Conservation (phyloP, 345 rosid genomes). For the Salix dunnii region DNA sequence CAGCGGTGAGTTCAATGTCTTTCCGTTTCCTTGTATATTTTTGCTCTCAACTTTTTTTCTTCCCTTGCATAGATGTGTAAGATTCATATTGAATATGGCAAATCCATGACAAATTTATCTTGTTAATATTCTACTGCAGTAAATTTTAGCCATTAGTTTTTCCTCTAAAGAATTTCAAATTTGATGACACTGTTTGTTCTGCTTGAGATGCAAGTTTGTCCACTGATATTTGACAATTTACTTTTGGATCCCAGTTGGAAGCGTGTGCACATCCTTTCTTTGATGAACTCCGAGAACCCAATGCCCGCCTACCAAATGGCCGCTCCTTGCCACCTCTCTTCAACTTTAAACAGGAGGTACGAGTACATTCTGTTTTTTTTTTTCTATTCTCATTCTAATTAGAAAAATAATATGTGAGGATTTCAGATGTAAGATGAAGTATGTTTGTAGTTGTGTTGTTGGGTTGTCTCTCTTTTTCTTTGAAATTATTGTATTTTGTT, state of each 20-base stretch:
- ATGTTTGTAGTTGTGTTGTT: not conserved
- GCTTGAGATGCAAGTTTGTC: not conserved
- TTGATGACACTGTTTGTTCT: not conserved
- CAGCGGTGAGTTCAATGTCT: conserved; percentile 22
- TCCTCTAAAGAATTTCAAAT: not conserved
- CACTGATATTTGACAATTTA: not conserved
- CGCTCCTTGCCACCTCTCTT: conserved; percentile 30
- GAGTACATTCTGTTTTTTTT: not conserved
- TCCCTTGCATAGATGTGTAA: not conserved
- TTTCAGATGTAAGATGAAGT: not conserved
- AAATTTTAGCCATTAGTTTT: not conserved
- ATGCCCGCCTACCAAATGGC: conserved; percentile 31
- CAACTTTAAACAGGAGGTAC: conserved; percentile 57
- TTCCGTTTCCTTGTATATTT: not conserved
- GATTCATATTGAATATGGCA: not conserved
- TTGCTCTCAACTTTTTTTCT: not conserved
- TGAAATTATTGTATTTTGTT: not conserved
- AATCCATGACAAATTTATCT: not conserved
- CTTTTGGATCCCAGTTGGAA: conserved; percentile 24
- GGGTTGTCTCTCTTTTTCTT: not conserved
- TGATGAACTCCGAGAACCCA: conserved; percentile 37
- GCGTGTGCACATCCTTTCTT: conserved; percentile 39
- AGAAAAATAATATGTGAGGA: not conserved
- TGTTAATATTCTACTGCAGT: not conserved
- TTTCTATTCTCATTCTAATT: not conserved